Conservation (phyloP, 352 stramenopile species). For the Phytophthora fragariaefolia region DNA sequence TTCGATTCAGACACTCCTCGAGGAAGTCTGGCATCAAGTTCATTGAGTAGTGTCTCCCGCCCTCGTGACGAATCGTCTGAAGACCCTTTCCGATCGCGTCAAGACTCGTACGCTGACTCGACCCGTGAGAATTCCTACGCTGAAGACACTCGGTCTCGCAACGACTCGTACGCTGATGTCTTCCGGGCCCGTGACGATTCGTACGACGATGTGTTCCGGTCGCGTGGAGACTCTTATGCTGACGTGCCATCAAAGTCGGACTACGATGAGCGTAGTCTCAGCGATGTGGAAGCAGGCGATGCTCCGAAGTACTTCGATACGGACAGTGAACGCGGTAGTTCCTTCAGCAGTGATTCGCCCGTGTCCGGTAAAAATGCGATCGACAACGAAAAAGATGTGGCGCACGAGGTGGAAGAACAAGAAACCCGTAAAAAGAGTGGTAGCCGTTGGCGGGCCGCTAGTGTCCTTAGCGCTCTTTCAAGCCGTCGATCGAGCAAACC, state of each 20-base stretch:
- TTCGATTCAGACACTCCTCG: conserved; percentile 48
- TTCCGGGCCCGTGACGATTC: conserved; percentile 37
- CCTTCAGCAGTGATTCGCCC: conserved; percentile 40
- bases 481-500: conserved; percentile 49
- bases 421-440: conserved; percentile 25
- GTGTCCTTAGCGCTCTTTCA: conserved; percentile 53
- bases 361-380: conserved; percentile 23
- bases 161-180: conserved; percentile 35
- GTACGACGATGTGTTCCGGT: conserved; percentile 30
- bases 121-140: conserved; percentile 35
- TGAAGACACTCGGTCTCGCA: conserved; percentile 27
- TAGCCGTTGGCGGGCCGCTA: conserved; percentile 50
- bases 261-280: conserved; percentile 35
- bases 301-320: conserved; percentile 56
- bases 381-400: conserved; percentile 25
- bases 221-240: conserved; percentile 36
- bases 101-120: conserved; percentile 39
- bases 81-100: conserved; percentile 28
- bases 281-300: conserved; percentile 31
- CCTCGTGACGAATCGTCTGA: conserved; percentile 22
- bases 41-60: conserved; percentile 27
- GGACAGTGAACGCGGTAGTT: conserved; percentile 54
- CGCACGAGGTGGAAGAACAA: conserved; percentile 18
- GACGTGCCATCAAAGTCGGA: conserved; percentile 40
- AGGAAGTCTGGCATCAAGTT: conserved; percentile 42